These are phyloP conservation scores for Halophytophthora batemanensis DNA, from an alignment of 352 stramenopile genomes.

Conservation along the genomic window DNA sequence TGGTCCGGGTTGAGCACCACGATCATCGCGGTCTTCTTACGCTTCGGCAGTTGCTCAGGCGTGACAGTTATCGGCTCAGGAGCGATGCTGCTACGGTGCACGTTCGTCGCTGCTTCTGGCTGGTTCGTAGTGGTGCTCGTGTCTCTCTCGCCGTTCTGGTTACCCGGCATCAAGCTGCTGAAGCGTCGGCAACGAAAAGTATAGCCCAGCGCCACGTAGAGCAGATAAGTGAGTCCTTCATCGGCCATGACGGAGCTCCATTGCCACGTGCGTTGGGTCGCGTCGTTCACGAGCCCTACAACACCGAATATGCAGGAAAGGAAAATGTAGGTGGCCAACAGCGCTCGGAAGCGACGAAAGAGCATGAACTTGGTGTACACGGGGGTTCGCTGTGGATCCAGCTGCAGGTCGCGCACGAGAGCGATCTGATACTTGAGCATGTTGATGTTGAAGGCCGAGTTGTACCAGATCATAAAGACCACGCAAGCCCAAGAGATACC, in stretches of 20 bases:
- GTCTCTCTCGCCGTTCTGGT: background rate
- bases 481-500: slow-evolving; percentile 47
- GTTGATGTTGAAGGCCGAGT: slow-evolving; percentile 66
- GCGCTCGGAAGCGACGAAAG: slow-evolving; percentile 45
- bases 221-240: slow-evolving; percentile 38
- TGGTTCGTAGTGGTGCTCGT: background rate
- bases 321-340: slow-evolving; percentile 58
- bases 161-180: slow-evolving; percentile 36
- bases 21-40: slow-evolving; percentile 28
- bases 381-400: slow-evolving; percentile 45
- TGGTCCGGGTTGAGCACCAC: slow-evolving; percentile 44
- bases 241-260: slow-evolving; percentile 29
- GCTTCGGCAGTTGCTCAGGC: slow-evolving; percentile 10
- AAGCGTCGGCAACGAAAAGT: slow-evolving; percentile 64
- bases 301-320: slow-evolving; percentile 42
- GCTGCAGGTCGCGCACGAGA: slow-evolving; percentile 50
- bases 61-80: slow-evolving; percentile 13
- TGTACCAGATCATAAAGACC: slow-evolving; percentile 71
- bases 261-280: slow-evolving; percentile 32
- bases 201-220: slow-evolving; percentile 45
- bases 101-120: slow-evolving; percentile 1
- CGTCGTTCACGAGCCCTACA: slow-evolving; percentile 38
- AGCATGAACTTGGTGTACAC: slow-evolving; percentile 68
- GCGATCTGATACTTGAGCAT: slow-evolving; percentile 67
- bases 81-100: slow-evolving; percentile 21